A percentile compares a stretch with the other conserved stretches of the same genome.
Evolutionary conservation across 2,329 filamentous ascomycete genomes (phyloP).

Genomic region (Cladosporium sp.): DNA sequence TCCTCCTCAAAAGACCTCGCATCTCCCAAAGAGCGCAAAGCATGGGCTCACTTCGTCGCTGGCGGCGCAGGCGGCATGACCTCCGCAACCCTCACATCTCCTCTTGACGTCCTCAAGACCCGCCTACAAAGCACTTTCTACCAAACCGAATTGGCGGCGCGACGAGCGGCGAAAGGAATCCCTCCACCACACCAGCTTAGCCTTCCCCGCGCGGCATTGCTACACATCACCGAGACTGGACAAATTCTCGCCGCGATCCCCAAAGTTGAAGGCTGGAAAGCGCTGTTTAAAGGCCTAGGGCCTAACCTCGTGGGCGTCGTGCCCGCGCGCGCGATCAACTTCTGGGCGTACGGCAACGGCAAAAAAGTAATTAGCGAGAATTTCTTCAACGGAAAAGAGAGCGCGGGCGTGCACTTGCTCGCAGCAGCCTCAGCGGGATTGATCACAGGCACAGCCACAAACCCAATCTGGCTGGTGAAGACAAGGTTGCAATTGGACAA

Average conservation of each 20-base stretch:
- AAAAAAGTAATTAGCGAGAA: constrained; percentile 78
- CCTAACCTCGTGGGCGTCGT: constrained; percentile 89
- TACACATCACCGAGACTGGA: constrained; percentile 82
- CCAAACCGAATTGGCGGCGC: constrained; percentile 74
- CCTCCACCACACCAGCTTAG: constrained; percentile 61
- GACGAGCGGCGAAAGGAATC: constrained; percentile 61
- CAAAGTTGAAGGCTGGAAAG: constrained; percentile 77
- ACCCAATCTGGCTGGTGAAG: constrained; percentile 96
- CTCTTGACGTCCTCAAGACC: constrained; percentile 91
- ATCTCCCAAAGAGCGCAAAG: constrained; percentile 56
- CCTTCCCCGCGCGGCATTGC: constrained; percentile 64
- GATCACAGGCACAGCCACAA: constrained; percentile 85
- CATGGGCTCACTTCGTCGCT: constrained; percentile 89
- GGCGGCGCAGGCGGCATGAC: constrained; percentile 91
- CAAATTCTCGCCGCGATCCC: constrained; percentile 83
- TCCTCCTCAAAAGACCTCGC: constrained; percentile 39
- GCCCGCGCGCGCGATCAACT: constrained; percentile 87
- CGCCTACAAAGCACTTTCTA: constrained; percentile 94
- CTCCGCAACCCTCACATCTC: constrained; percentile 86
- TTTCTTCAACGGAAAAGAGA: constrained; percentile 70
- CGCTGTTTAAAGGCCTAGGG: constrained; percentile 89
- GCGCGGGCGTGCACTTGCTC: constrained; percentile 74
- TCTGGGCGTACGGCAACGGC: constrained; percentile 89
- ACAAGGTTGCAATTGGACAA: constrained; percentile 91
- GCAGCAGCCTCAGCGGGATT: constrained; percentile 79